A percentile compares a stretch with the other conserved stretches of the same genome.
Evolutionary conservation across 2,329 filamentous ascomycete genomes (phyloP).

Genomic region (Pseudocercospora vitis): DNA sequence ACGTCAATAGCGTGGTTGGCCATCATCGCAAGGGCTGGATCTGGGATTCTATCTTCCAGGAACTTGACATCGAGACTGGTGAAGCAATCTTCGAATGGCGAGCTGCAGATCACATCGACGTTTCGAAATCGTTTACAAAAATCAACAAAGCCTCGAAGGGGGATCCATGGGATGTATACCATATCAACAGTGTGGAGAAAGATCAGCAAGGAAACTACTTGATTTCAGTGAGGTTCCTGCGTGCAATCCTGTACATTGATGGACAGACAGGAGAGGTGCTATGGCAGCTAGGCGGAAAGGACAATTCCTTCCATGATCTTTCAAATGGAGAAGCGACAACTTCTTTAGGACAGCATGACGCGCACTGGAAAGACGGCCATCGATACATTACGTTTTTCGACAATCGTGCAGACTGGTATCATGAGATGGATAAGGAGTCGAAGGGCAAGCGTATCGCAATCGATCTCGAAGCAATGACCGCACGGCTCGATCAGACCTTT

Average conservation of each 20-base stretch:
- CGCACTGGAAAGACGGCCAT: slow-evolving; percentile 45
- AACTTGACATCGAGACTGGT: slow-evolving; percentile 53
- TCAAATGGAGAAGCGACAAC: slow-evolving; percentile 29
- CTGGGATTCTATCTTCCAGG: slow-evolving; percentile 38
- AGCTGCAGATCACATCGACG: slow-evolving; percentile 54
- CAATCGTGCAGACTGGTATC: slow-evolving; percentile 38
- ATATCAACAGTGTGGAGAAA: slow-evolving; percentile 59
- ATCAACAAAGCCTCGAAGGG: slow-evolving; percentile 41
- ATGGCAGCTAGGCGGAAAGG: slow-evolving; percentile 50
- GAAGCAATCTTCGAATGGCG: slow-evolving; percentile 59
- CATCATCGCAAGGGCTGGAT: slow-evolving; percentile 38
- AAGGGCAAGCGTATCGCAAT: slow-evolving; percentile 27
- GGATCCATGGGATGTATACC: slow-evolving; percentile 56
- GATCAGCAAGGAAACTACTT: slow-evolving; percentile 54
- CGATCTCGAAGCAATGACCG: slow-evolving; percentile 34
- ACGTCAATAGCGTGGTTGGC: slow-evolving; percentile 22
- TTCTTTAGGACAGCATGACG: slow-evolving; percentile 55
- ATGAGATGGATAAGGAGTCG: slow-evolving; percentile 22
- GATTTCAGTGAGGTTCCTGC: slow-evolving; percentile 54
- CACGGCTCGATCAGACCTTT: slow-evolving; percentile 31
- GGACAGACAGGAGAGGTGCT: slow-evolving; percentile 50
- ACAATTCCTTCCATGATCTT: slow-evolving; percentile 34
- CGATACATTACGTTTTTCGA: slow-evolving; percentile 23
- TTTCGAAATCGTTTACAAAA: slow-evolving; percentile 44
- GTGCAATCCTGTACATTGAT: slow-evolving; percentile 51